These are phyloP conservation scores for Hanseniaspora osmophila DNA, from an alignment of 805 yeast genomes.

Conservation along the genomic window DNA sequence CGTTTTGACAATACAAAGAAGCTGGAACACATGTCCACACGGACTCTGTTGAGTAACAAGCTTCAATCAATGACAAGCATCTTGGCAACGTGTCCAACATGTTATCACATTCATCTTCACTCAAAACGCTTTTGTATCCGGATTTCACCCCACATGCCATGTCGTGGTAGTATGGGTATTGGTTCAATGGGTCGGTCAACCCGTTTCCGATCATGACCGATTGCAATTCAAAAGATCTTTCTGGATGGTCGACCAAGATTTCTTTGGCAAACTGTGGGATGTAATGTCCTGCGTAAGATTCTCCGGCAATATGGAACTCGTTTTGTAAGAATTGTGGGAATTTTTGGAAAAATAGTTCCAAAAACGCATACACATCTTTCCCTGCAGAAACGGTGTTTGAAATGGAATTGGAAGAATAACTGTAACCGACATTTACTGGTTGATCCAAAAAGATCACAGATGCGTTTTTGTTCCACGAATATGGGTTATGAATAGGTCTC, in stretches of 20 bases:
- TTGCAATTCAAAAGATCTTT: slow-evolving; percentile 47
- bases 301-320: slow-evolving; percentile 82
- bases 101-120: slow-evolving; percentile 63
- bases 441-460: slow-evolving; percentile 85
- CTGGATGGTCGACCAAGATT: slow-evolving; percentile 48
- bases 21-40: slow-evolving; percentile 89
- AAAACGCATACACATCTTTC: slow-evolving; percentile 64
- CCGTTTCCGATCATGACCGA: slow-evolving; percentile 87
- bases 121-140: slow-evolving; percentile 63
- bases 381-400: slow-evolving; percentile 72
- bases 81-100: slow-evolving; percentile 60
- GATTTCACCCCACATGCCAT: slow-evolving; percentile 88
- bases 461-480: slow-evolving; percentile 87
- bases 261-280: slow-evolving; percentile 81
- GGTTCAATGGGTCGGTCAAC: slow-evolving; percentile 71
- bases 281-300: slow-evolving; percentile 88
- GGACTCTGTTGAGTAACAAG: slow-evolving; percentile 63
- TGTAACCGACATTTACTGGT: slow-evolving; percentile 87
- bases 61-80: slow-evolving; percentile 59
- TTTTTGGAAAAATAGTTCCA: slow-evolving; percentile 65
- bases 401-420: slow-evolving; percentile 29
- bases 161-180: slow-evolving; percentile 67
- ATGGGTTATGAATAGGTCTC: slow-evolving; percentile 63
- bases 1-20: slow-evolving; percentile 74
- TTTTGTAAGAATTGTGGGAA: slow-evolving; percentile 38